These are phyloP conservation scores for Wickerhamomyces rabaulensis DNA, from an alignment of 805 yeast genomes.

Conservation along the genomic window DNA sequence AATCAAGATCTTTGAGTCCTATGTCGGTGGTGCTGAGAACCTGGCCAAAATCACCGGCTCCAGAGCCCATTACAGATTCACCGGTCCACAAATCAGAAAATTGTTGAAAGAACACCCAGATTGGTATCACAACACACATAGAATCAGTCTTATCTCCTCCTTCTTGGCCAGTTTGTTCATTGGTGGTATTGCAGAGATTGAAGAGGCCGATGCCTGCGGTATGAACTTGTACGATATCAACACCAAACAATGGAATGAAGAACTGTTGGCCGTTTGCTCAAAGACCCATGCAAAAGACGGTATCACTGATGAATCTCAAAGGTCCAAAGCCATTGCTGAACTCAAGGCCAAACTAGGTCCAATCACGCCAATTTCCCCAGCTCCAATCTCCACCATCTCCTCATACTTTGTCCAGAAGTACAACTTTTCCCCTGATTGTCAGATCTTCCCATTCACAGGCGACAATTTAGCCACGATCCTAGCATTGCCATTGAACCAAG, in stretches of 20 bases:
- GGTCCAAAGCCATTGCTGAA: conserved; percentile 20
- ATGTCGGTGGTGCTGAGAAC: conserved; percentile 52
- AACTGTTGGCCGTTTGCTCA: conserved; percentile 41
- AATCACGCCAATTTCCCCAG: conserved; percentile 43
- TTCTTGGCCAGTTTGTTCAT: conserved; percentile 68
- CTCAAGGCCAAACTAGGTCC: conserved; percentile 49
- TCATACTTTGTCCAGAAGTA: conserved; percentile 58
- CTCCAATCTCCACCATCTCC: conserved; percentile 48
- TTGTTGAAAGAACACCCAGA: conserved; percentile 48
- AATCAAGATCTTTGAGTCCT: conserved; percentile 51
- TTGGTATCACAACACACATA: conserved; percentile 47
- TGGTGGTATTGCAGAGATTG: conserved; percentile 61
- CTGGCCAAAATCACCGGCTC: conserved; percentile 77
- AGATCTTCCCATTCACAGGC: conserved; percentile 77
- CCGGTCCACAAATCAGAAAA: conserved; percentile 88
- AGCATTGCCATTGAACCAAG: conserved; percentile 69
- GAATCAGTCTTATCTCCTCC: conserved; percentile 73
- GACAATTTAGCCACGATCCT: conserved; percentile 87
- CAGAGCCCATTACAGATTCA: conserved; percentile 82
- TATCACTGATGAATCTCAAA: conserved; percentile 7
- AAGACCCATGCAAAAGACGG: conserved; percentile 26
- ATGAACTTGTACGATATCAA: conserved; percentile 80
- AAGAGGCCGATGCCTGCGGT: conserved; percentile 88
- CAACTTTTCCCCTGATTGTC: conserved; percentile 54
- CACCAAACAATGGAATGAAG: conserved; percentile 49